Percentiles rank a stretch among this genome's conserved stretches.
Evolutionary conservation across 805 yeast species (phyloP).

Genomic region (Teunomyces kruisii): DNA sequence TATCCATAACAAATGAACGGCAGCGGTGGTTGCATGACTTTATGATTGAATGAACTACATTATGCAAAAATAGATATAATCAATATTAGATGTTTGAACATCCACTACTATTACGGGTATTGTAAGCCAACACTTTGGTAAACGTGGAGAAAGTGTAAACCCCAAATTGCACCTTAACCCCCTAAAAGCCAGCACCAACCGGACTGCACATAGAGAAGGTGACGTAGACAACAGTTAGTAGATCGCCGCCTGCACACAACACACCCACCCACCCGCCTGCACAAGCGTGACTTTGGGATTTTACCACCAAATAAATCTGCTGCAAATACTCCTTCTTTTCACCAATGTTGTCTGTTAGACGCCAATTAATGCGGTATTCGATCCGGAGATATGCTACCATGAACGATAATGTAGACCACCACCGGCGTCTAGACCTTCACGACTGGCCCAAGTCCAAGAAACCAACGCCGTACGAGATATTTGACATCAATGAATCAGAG

Average conservation of each 20-base stretch:
- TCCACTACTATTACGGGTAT: too few species aligned
- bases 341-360: neutral
- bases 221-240: neutral
- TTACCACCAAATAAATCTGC: neutral
- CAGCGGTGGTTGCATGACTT: conserved; percentile 2
- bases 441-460: conserved; percentile 57
- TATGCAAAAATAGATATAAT: conserved; percentile 1
- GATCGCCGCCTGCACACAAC: neutral
- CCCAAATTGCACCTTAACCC: neutral
- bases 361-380: neutral
- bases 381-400: neutral
- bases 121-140: too few species aligned
- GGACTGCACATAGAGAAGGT: neutral
- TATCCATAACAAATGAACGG: conserved; percentile 6
- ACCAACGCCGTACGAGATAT: conserved; percentile 74
- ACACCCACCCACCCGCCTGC: neutral
- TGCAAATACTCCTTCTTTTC: conserved; percentile 1
- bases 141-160: neutral
- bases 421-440: conserved; percentile 26
- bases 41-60: conserved; percentile 4
- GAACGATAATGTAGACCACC: conserved; percentile 17
- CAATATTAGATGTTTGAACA: neutral
- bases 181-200: neutral
- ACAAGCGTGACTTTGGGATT: neutral
- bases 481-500: conserved; percentile 37